Base-by-base conservation (phyloP, 1,284 basidiomycete species). In the Tilletia indica region DNA sequence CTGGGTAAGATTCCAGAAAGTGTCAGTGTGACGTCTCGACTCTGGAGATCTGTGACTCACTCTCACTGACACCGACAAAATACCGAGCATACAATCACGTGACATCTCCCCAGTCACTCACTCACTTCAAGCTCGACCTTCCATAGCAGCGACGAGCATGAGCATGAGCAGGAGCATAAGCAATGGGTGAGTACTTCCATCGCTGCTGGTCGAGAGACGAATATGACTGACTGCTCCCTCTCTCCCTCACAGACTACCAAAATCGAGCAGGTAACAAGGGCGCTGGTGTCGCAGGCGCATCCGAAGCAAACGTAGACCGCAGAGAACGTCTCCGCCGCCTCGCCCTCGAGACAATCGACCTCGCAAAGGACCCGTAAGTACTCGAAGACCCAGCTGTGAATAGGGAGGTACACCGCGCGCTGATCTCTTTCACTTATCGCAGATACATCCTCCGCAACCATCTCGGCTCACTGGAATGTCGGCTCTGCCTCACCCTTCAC, bases 371-470 rank as follows among this genome's bases (percentile, higher is more conserved):
- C 4, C 61, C 61, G 73, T 73, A 66, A 21, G 68, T 25, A 45
- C 42, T 45, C 9, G 3, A 1, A 1, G 25, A 31, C 2, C 25
- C 0, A 31, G 25, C 25, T 31, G 25, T 1, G 0, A 2, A 31
- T 31, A 2, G 25, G 25, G 25, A 31, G 25, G 25, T n/a, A n/a
- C n/a, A 31, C 1, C 25, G 25, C 47, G 47, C 47, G 47, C 47
- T 48, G 47, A 48, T 31, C 25, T 31, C 25, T 31, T 31, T 31
- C 25, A 31, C 25, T 31, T 31, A 31, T 31, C 25, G 25, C 42
- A 45, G 42, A 45, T 99, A 99, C 85, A 98, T 99, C 82, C 90
- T 99, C 66, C 93, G 94, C 85, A 99, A 98, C 86, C 97, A 99
- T 85, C 89, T 99, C 71, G 89, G 97, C 58, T 97, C 94, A 9